phyloP scores from a whole-genome alignment of 1,284 basidiomycete species.

The Singerocomus rubriflavus region DNA sequence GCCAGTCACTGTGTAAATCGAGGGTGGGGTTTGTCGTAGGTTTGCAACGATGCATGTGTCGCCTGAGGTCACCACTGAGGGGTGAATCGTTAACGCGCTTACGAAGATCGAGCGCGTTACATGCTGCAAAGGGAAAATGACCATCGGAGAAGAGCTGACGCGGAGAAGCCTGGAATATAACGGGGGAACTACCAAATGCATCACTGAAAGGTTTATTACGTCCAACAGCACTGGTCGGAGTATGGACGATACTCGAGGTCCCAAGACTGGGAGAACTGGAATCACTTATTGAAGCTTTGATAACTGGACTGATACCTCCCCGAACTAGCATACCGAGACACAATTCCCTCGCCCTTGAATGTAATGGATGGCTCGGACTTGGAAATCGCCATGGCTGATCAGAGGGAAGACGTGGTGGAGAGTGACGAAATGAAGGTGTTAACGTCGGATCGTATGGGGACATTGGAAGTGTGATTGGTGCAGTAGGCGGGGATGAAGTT shows the following conservation, averaged over 20 bases:
- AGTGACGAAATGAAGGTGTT: slow-evolving; percentile 73
- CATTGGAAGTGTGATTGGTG: slow-evolving; percentile 42
- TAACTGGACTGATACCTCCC: slow-evolving; percentile 40
- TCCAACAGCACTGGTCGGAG: slow-evolving; percentile 27
- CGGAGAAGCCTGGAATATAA: slow-evolving; percentile 39
- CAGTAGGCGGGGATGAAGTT: slow-evolving; percentile 19
- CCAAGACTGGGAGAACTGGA: slow-evolving; percentile 34
- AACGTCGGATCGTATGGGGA: slow-evolving; percentile 70
- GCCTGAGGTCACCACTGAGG: slow-evolving; percentile 26
- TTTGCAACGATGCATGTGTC: slow-evolving; percentile 32
- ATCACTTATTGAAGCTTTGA: slow-evolving; percentile 25
- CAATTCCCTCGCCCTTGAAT: slow-evolving; percentile 58
- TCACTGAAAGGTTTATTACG: slow-evolving; percentile 30
- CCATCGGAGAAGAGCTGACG: slow-evolving; percentile 37
- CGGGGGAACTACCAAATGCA: slow-evolving; percentile 32
- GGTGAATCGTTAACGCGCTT: slow-evolving; percentile 36
- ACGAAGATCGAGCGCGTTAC: slow-evolving; percentile 29
- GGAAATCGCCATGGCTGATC: slow-evolving; percentile 76
- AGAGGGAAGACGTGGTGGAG: slow-evolving; percentile 62
- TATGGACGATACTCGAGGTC: slow-evolving; percentile 29
- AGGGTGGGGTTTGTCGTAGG: slow-evolving; percentile 39
- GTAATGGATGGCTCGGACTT: slow-evolving; percentile 67
- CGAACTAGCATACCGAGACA: slow-evolving; percentile 57
- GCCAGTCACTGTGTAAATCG: slow-evolving; percentile 44
- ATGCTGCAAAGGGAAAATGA: slow-evolving; percentile 31